phyloP scores from a whole-genome alignment of 2,329 filamentous ascomycete genomes.

The Diaporthe australafricana region DNA sequence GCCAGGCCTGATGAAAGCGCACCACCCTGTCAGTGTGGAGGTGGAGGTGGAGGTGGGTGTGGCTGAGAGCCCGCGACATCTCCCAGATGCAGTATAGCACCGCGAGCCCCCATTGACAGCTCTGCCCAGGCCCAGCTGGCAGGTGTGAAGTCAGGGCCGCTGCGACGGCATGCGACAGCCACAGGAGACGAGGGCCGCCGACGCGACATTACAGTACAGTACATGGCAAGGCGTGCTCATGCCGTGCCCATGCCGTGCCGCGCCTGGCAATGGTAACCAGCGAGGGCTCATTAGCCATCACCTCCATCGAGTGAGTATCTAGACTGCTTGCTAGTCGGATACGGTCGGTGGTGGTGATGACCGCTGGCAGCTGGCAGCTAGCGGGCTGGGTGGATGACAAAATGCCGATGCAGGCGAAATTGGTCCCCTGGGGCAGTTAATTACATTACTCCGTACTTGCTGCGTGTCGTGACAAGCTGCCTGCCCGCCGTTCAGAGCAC shows the following conservation, averaged over 20 bases:
- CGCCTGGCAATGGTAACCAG: not conserved
- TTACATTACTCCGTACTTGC: not conserved
- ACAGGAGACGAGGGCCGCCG: constrained; percentile 1
- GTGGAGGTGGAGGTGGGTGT: constrained; percentile 23
- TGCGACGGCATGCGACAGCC: constrained; percentile 25
- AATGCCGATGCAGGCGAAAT: constrained; percentile 25
- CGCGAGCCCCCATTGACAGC: constrained; percentile 6
- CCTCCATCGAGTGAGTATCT: not conserved
- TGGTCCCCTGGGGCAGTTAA: not conserved
- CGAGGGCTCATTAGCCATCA: not conserved
- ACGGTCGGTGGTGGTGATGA: not conserved
- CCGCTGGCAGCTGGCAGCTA: not conserved
- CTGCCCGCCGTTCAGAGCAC: not conserved
- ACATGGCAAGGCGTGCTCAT: not conserved
- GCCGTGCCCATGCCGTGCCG: not conserved
- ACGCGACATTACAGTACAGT: constrained; percentile 11
- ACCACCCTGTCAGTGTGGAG: not conserved
- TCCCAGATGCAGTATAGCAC: constrained; percentile 26
- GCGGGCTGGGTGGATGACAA: constrained; percentile 7
- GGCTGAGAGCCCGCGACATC: constrained; percentile 22
- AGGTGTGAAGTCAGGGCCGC: constrained; percentile 7
- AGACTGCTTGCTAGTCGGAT: not conserved
- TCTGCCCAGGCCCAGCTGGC: constrained; percentile 3
- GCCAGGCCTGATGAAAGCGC: constrained; percentile 10
- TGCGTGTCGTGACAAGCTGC: not conserved